Percentiles rank a stretch among this genome's conserved stretches.
These are phyloP conservation scores for Glycine latifolia DNA, from an alignment of 306 rosid genomes.

Conservation along the genomic window DNA sequence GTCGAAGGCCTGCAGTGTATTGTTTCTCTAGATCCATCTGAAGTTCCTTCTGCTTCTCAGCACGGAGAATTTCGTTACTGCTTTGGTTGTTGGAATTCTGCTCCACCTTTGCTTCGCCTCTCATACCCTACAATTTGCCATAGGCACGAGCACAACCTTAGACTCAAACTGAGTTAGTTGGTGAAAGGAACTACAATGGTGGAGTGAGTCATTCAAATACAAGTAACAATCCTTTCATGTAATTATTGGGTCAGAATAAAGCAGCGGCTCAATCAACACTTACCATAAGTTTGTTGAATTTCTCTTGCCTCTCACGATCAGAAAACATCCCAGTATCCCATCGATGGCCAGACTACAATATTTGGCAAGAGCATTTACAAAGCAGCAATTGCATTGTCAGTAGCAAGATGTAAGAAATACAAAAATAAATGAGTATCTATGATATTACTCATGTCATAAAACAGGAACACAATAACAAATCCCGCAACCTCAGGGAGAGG, in stretches of 20 bases:
- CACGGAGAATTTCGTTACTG: conserved; percentile 54
- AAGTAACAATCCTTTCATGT: conserved; percentile 35
- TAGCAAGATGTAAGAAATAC: conserved; percentile 33
- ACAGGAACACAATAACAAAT: conserved; percentile 26
- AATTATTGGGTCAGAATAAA: conserved; percentile 31
- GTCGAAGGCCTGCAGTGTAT: conserved; percentile 93
- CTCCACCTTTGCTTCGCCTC: conserved; percentile 76
- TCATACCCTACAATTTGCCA: conserved; percentile 99
- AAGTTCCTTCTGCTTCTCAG: conserved; percentile 91
- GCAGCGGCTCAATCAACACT: conserved; percentile 36
- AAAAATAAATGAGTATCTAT: conserved; percentile 1
- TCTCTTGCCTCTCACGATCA: conserved; percentile 93
- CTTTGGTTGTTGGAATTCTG: conserved; percentile 57
- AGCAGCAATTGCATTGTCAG: conserved; percentile 44
- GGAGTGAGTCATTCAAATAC: conserved; percentile 59
- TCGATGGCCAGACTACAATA: conserved; percentile 75
- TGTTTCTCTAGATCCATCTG: conserved; percentile 96
- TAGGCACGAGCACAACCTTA: conserved; percentile 98
- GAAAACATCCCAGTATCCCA: conserved; percentile 81
- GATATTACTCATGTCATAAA: conserved; percentile 21
- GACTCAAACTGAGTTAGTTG: conserved; percentile 99
- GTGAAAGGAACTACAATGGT: conserved; percentile 58
- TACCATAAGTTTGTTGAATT: conserved; percentile 99
- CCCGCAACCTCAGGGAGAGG: conserved; percentile 7
- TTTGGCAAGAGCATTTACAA: conserved; percentile 36